These are phyloP conservation scores for Nicotiana rustica DNA, from an alignment of 305 asterid species.

Conservation along the genomic window DNA sequence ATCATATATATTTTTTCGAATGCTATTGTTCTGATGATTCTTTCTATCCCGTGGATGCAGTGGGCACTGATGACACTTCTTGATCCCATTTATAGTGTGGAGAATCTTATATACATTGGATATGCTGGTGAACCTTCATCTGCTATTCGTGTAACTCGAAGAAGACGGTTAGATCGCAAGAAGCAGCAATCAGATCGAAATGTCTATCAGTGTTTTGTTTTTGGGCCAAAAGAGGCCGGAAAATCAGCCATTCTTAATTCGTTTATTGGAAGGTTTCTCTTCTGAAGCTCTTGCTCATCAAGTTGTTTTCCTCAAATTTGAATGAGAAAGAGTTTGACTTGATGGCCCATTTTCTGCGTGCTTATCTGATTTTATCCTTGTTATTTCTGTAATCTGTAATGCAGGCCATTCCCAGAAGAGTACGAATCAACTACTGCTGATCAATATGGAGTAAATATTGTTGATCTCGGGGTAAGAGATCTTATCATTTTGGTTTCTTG, in stretches of 20 bases:
- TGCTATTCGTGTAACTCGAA: constrained; percentile 83
- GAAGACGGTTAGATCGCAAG: constrained; percentile 91
- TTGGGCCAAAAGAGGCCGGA: constrained; percentile 95
- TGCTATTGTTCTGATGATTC: constrained; percentile 15
- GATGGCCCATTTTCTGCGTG: constrained; percentile 3
- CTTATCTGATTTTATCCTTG: neutral
- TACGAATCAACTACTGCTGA: constrained; percentile 64
- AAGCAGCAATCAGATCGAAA: constrained; percentile 85
- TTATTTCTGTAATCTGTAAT: constrained; percentile 33
- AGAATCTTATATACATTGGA: constrained; percentile 87
- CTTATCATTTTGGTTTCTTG: constrained; percentile 31
- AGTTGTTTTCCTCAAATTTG: neutral
- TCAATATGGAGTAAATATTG: constrained; percentile 73
- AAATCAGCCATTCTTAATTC: constrained; percentile 83
- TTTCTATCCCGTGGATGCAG: constrained; percentile 47
- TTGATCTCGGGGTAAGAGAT: constrained; percentile 67
- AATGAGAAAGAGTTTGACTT: neutral
- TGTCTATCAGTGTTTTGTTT: constrained; percentile 90
- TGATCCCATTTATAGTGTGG: constrained; percentile 84
- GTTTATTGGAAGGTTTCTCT: constrained; percentile 76
- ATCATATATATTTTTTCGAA: neutral
- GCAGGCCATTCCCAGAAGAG: constrained; percentile 83
- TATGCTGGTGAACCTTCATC: constrained; percentile 87
- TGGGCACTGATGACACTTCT: constrained; percentile 97
- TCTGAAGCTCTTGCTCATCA: constrained; percentile 9